These are phyloP conservation scores for Yarrowia osloensis DNA, from an alignment of 805 yeast species.

Conservation along the genomic window DNA sequence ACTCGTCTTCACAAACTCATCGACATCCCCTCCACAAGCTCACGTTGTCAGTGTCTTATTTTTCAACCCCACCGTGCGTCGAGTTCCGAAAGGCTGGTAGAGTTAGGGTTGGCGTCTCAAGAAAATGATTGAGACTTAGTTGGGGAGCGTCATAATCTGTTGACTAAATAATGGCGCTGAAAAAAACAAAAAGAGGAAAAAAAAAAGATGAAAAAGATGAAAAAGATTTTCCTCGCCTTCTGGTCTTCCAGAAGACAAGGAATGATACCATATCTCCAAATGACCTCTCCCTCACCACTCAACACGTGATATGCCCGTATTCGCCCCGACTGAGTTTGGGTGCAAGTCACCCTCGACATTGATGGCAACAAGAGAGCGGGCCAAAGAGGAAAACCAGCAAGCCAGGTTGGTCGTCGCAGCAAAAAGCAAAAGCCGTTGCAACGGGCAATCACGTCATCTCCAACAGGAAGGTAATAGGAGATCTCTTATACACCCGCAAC, in stretches of 20 bases:
- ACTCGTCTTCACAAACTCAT: no score
- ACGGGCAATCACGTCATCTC: not conserved
- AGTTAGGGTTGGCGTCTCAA: not conserved
- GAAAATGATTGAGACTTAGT: not conserved
- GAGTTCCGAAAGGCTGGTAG: not conserved
- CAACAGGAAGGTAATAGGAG: not conserved
- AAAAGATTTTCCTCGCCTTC: no score
- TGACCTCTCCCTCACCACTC: no score
- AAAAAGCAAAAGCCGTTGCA: not conserved
- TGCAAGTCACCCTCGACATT: not conserved
- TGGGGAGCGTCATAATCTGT: not conserved
- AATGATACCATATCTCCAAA: no score
- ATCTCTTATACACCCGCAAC: not conserved
- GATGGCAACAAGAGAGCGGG: not conserved
- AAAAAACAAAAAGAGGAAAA: not conserved
- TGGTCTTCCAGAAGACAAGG: no score
- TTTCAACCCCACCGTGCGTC: not conserved
- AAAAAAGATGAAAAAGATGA: no score
- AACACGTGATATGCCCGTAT: not conserved
- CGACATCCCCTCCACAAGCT: no score
- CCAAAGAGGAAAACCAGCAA: not conserved
- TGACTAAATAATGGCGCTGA: not conserved
- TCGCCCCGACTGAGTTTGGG: conserved; percentile 17
- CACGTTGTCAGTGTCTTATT: no score
- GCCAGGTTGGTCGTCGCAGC: not conserved